Percentiles rank a stretch among this genome's conserved stretches.
Evolutionary conservation across 768 basidiomycete species (phyloP).

Genomic region (Pluteus cervinus): DNA sequence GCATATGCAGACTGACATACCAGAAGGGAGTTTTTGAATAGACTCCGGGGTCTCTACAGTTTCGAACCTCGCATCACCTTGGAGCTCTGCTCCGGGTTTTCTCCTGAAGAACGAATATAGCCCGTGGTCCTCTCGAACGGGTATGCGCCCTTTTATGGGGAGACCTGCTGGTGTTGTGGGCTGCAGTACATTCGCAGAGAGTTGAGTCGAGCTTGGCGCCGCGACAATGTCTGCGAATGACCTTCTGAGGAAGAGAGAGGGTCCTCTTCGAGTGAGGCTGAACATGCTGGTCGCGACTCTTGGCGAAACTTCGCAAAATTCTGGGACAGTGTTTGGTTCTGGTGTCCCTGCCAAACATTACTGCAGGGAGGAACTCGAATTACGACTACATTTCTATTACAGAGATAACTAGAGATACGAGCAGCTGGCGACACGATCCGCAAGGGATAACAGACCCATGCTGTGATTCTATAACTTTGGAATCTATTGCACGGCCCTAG

Average conservation of each 20-base stretch:
- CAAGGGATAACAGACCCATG: too few species aligned
- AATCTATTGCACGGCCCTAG: too few species aligned
- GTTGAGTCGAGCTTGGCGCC: neutral
- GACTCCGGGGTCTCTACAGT: conserved; percentile 29
- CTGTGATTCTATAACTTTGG: too few species aligned
- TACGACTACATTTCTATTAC: too few species aligned
- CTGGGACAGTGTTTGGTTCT: too few species aligned
- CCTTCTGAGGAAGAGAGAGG: conserved; percentile 5
- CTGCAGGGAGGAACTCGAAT: too few species aligned
- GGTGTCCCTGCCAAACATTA: too few species aligned
- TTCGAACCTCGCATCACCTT: conserved; percentile 49
- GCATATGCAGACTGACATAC: conserved; percentile 13
- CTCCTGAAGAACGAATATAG: conserved; percentile 73
- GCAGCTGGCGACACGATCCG: too few species aligned
- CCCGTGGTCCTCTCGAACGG: conserved; percentile 57
- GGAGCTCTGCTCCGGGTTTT: conserved; percentile 36
- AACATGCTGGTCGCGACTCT: too few species aligned
- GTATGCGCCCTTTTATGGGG: conserved; percentile 21
- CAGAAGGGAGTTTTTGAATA: conserved; percentile 20
- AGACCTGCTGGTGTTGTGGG: conserved; percentile 3
- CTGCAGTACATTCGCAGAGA: neutral
- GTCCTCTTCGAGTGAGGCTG: conserved; percentile 3
- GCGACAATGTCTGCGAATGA: conserved; percentile 8
- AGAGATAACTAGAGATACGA: too few species aligned
- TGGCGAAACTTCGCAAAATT: too few species aligned